Conservation (phyloP, 1,139 yeast genomes). For the Nadsonia starkeyi-henricii region DNA sequence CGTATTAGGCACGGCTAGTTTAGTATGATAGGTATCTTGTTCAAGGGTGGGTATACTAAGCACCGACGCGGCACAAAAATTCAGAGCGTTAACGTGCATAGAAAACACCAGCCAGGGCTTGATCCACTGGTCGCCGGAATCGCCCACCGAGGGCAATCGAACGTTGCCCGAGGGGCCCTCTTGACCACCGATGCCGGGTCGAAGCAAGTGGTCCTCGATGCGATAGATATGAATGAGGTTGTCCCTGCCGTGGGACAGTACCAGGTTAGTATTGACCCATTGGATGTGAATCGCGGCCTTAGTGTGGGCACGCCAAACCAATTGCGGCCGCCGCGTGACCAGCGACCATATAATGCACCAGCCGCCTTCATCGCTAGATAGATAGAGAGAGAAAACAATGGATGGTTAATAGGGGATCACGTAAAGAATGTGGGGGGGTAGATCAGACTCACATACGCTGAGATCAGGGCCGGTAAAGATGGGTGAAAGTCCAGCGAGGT, state of each 20-base stretch:
- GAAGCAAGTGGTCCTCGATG: conserved; percentile 12
- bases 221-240: conserved; percentile 20
- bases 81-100: conserved; percentile 27
- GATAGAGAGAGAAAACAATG: conserved; percentile 1
- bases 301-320: conserved; percentile 23
- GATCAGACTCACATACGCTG: conserved; percentile 1
- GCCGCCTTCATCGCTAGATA: conserved; percentile 28
- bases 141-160: conserved; percentile 10
- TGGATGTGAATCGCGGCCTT: conserved; percentile 19
- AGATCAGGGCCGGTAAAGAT: neutral
- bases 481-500: neutral
- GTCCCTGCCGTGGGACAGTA: conserved; percentile 29
- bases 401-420: neutral
- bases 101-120: conserved; percentile 23
- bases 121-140: conserved; percentile 13
- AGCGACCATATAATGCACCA: conserved; percentile 27
- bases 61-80: conserved; percentile 23
- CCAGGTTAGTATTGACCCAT: conserved; percentile 13
- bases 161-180: neutral
- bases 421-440: no score
- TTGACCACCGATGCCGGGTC: conserved; percentile 8
- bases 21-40: neutral
- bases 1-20: conserved; percentile 2
- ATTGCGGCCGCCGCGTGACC: conserved; percentile 23
- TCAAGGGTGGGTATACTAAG: conserved; percentile 1